Evolutionary conservation across 2,329 filamentous ascomycete species (phyloP).

Genomic region (Bimuria novae-zelandiae): DNA sequence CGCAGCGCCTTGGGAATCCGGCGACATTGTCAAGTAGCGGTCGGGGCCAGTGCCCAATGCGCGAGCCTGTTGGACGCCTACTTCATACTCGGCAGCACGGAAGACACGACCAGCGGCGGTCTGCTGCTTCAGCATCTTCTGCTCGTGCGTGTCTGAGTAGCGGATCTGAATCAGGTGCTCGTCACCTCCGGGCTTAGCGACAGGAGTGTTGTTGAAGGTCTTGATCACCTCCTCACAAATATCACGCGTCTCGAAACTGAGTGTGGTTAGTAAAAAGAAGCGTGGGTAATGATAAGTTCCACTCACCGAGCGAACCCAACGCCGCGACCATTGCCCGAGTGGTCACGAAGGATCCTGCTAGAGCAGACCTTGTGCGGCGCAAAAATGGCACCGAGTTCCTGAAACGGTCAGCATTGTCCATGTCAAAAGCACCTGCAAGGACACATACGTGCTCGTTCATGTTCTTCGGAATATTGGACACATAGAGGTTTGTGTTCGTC

Average conservation of each 20-base stretch:
- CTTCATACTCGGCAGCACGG: constrained; percentile 86
- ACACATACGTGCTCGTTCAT: constrained; percentile 82
- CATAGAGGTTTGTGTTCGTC: constrained; percentile 91
- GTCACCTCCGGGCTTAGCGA: constrained; percentile 63
- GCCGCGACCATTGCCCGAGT: constrained; percentile 89
- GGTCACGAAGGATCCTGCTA: constrained; percentile 92
- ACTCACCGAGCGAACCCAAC: constrained; percentile 94
- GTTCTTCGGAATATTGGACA: constrained; percentile 91
- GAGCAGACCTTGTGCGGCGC: constrained; percentile 82
- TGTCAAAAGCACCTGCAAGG: neutral
- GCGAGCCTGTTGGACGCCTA: constrained; percentile 47
- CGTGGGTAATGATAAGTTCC: neutral
- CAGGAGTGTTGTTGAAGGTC: constrained; percentile 75
- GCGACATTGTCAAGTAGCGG: constrained; percentile 41
- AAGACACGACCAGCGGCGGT: constrained; percentile 95
- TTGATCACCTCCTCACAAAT: constrained; percentile 88
- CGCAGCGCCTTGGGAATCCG: constrained; percentile 35
- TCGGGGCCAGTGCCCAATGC: constrained; percentile 37
- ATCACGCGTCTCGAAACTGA: constrained; percentile 85
- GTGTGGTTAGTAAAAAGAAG: constrained; percentile 5
- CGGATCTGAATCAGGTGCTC: constrained; percentile 89
- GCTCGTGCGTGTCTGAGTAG: constrained; percentile 93
- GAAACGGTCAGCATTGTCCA: constrained; percentile 21
- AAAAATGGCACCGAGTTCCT: constrained; percentile 81
- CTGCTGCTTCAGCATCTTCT: constrained; percentile 95